Evolutionary conservation across 257 asterid genomes (phyloP), one percentile per base, ranked within the genome.

Genomic region (Nicotiana attenuata): DNA sequence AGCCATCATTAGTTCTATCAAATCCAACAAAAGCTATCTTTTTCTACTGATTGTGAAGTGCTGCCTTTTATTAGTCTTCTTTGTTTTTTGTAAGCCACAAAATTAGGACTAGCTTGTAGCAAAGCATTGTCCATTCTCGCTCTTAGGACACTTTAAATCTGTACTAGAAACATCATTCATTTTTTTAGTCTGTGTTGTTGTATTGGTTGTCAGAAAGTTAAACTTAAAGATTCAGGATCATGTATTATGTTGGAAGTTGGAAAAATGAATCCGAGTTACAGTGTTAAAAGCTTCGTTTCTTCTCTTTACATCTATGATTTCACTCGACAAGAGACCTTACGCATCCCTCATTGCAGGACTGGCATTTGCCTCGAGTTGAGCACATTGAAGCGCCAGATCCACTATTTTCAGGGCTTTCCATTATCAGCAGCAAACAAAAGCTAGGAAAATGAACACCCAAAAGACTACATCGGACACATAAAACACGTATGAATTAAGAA

Each of bases 291-390:
- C 50, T 47, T 24, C 38, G 24, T 47, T 73, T 24, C 38, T 73
- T 63, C 41, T 14, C 31, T 75, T 26, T 77, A 45, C 76, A 13
- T 85, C 13, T 81, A 55, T 78, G 29, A 47, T 85, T 64, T 64
- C 83, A 81, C 66, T 87, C 86, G 14, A 82, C 64, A 76, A 90
- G 89, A 80, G 67, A 85, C 80, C 81, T 80, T 76, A 85, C 87
- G 81, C 84, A 56, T 81, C 88, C 83, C 90, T 88, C 91, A 87
- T 87, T 3, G 90, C 81, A 78, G 91, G 90, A 83, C 89, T 86
- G 82, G 45, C 78, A 63, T 78, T 87, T 63, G 89, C 84, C 82
- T 35, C 86, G 41, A 56, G 59, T 83, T 90, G 83, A 56, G 89
- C 85, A 76, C 93, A 90, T 71, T 84, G 82, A 65, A 87, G 66